Conservation (phyloP, 208 protist species). For the Leishmania mexicana region DNA sequence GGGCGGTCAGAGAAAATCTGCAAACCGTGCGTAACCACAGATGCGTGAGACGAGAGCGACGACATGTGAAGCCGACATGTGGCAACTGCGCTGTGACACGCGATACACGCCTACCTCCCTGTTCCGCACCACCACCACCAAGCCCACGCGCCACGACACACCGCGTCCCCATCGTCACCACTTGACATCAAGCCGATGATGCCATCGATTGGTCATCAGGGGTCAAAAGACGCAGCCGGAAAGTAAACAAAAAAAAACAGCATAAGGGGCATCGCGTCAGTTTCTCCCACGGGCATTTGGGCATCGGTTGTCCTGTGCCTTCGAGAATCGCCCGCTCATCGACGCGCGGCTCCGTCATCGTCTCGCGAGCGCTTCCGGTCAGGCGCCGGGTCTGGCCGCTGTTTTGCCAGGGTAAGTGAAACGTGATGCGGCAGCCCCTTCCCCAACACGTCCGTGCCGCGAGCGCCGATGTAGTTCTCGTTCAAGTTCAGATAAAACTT, state of each 20-base stretch:
- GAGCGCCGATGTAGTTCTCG: slow-evolving; percentile 78
- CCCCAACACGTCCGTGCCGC: slow-evolving; percentile 54
- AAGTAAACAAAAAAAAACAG: not conserved
- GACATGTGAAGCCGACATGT: not conserved
- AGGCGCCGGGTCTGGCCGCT: slow-evolving; percentile 19
- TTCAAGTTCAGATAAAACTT: slow-evolving; percentile 87
- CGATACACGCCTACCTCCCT: not conserved
- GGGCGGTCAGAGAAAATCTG: not conserved
- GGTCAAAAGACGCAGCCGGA: not conserved
- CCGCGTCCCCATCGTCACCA: not conserved
- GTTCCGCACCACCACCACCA: not conserved
- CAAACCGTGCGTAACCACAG: not conserved
- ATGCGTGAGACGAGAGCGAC: not conserved
- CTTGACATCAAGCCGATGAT: not conserved
- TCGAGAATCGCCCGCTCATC: not conserved
- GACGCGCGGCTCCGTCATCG: not conserved
- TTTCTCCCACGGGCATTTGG: not conserved
- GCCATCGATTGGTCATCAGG: not conserved
- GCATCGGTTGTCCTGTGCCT: not conserved
- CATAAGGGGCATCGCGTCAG: not conserved
- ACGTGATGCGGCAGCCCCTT: slow-evolving; percentile 70
- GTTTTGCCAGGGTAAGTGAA: slow-evolving; percentile 74
- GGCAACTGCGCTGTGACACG: not conserved
- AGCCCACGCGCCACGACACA: not conserved
- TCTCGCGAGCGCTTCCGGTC: slow-evolving; percentile 13